Evolutionary conservation across 805 yeast genomes (phyloP).

Genomic region (Limtongozyma cylindracea): DNA sequence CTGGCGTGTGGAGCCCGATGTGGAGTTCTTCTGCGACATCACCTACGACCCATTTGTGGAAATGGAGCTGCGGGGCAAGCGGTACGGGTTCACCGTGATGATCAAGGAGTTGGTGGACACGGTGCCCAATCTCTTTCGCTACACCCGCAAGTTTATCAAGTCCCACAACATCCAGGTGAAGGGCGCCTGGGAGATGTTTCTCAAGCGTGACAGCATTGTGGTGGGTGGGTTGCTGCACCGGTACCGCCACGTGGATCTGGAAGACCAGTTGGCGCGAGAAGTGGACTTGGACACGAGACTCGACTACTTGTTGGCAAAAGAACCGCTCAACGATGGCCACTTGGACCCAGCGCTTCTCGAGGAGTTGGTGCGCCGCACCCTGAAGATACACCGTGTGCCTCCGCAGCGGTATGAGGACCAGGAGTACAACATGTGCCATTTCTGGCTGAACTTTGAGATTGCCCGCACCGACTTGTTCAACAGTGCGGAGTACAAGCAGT

Average conservation of each 20-base stretch:
- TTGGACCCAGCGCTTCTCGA: constrained; percentile 3
- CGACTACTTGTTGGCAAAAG: constrained; percentile 4
- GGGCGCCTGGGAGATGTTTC: constrained; percentile 48
- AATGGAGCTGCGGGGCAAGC: constrained; percentile 44
- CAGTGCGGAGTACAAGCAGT: constrained; percentile 35
- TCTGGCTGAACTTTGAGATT: constrained; percentile 87
- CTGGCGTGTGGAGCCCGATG: constrained; percentile 92
- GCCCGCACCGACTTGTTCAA: constrained; percentile 60
- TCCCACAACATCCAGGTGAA: constrained; percentile 20
- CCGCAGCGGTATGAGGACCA: constrained; percentile 25
- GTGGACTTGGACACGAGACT: constrained; percentile 8
- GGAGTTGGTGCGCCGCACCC: constrained; percentile 9
- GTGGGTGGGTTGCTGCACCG: constrained; percentile 5
- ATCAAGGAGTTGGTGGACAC: constrained; percentile 63
- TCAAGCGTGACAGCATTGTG: constrained; percentile 7
- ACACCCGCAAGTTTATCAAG: constrained; percentile 37
- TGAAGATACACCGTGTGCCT: too few species aligned
- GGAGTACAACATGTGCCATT: constrained; percentile 61
- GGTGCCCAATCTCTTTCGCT: constrained; percentile 56
- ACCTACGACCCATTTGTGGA: constrained; percentile 79
- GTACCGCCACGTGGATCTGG: constrained; percentile 3
- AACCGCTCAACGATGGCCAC: constrained; percentile 5
- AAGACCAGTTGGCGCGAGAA: too few species aligned
- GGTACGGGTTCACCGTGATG: constrained; percentile 67
- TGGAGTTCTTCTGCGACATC: constrained; percentile 71